Evolutionary conservation across 1,284 basidiomycete species (phyloP), one percentile per base, ranked within the genome.

Genomic region (Stygiomarasmius scandens): DNA sequence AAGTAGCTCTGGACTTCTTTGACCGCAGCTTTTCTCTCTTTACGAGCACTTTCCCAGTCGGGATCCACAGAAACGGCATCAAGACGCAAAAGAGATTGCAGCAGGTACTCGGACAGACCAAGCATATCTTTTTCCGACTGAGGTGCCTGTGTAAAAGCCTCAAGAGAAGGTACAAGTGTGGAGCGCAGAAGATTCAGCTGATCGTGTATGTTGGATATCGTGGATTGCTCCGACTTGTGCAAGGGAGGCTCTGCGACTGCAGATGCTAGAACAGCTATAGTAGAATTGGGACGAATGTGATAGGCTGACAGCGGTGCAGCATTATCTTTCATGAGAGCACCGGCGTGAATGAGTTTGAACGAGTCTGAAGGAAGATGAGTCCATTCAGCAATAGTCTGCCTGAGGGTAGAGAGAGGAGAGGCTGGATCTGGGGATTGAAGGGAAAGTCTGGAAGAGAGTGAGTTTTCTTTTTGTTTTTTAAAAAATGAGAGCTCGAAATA

Each of bases 251-350:
- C 23, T 29, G 49, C 34, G 45, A 68, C 62, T 48, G 68, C 63
- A 16, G 63, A 59, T n/a, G 67, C 58, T 16, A 65, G 56, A 68
- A 92, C 76, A 47, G 80, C 78, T 64, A 92, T 80, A 52, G 77
- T 83, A n/a, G 85, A 83, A 59, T 84, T 81, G 27, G 77, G 73
- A 49, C 77, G 78, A 58, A 92, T 75, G 51, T 79, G 76, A 67
- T 90, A 92, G 1, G 84, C 75, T 43, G 84, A 85, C 61, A 91
- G 75, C 45, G 81, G 84, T 3, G 83, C 85, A 59, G 75, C 74
- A 66, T 93, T 86, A 67, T 93, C 90, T 61, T 86, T 88, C 83
- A 92, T 87, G 66, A 93, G 78, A 4, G 88, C 90, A 45, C 91
- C 90, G 43, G 86, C 81, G 69, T 90, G 86, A 57, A 93, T 82